Base-by-base conservation (phyloP, 2,329 filamentous ascomycete species). In the Neocucurbitaria cava region DNA sequence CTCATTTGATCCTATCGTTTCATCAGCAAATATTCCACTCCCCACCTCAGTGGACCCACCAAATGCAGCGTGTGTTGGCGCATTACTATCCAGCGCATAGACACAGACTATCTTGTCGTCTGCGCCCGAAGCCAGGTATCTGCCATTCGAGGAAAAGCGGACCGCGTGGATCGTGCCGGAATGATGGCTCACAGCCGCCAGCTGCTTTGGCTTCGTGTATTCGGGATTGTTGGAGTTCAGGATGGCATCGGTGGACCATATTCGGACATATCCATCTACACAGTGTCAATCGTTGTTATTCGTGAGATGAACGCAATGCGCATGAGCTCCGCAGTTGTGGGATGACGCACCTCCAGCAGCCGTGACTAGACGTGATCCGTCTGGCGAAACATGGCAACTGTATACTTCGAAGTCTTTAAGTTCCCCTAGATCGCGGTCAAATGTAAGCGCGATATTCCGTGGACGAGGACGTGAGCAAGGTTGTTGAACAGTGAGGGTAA, bases 51-150 rank as follows among this genome's bases (percentile, higher is more conserved):
- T 49, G 39, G 49, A 75, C 82, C 65, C 87, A 86, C 92, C 92
- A 75, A 96, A 96, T 9, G 90, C 85, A 47, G 89, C 84, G 68
- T 90, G 85, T 24, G 90, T 83, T 3, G 93, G 90, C 21, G 91
- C 87, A 70, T 88, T 91, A 52, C 89, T 86, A 77, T 98, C 92
- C 49, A 97, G 85, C 59, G 91, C 89, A 77, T 99, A 99, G 63
- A 99, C 92, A 77, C 95, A 97, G 62, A 99, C 96, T 72, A 99
- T 94, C 82, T 97, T 97, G 80, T 99, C 95, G 78, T 99, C 95
- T 68, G 96, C 96, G 53, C 95, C 95, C 10, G 94, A 98, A 30
- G 96, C 96, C 47, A 99, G 85, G 74, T 97, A 99, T 73, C 92
- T 92, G 52, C 92, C 91, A 72, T 96, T 97, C 24, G 92, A 89